These are phyloP conservation scores for Solanum pennellii DNA, from an alignment of 257 asterid genomes.

Conservation along the genomic window DNA sequence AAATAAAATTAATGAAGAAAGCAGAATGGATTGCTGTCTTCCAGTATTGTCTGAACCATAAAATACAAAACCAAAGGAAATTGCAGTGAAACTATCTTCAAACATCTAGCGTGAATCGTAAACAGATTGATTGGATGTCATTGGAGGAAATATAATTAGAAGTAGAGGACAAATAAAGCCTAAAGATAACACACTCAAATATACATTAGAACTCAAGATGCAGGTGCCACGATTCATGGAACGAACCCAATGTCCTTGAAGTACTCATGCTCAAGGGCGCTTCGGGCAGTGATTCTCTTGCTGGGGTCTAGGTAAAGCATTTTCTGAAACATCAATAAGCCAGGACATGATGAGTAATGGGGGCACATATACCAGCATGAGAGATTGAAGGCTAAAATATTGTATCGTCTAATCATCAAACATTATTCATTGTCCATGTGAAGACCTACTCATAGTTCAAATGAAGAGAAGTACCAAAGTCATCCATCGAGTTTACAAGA, in stretches of 20 bases:
- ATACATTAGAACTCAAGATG: constrained; percentile 35
- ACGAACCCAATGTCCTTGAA: constrained; percentile 60
- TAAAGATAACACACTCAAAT: constrained; percentile 30
- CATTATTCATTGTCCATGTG: background rate
- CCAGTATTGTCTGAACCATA: constrained; percentile 7
- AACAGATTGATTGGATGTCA: constrained; percentile 15
- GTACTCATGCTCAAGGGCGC: constrained; percentile 84
- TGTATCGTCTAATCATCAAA: background rate
- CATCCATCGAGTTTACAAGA: background rate
- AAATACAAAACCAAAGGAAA: constrained; percentile 6
- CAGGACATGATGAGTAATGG: background rate
- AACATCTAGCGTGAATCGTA: background rate
- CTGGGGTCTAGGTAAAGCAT: constrained; percentile 83
- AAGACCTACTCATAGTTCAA: background rate
- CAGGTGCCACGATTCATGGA: constrained; percentile 27
- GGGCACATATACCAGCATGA: background rate
- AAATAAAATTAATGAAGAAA: constrained; percentile 10
- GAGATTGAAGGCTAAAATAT: background rate
- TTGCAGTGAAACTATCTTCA: background rate
- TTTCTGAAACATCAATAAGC: constrained; percentile 10
- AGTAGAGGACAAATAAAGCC: constrained; percentile 1
- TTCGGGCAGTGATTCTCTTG: constrained; percentile 80
- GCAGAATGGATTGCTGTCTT: constrained; percentile 12
- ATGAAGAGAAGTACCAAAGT: background rate
- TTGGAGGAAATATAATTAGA: constrained; percentile 12